phyloP scores from a whole-genome alignment of 1,139 yeast species.

The Yamadazyma trypodendri region DNA sequence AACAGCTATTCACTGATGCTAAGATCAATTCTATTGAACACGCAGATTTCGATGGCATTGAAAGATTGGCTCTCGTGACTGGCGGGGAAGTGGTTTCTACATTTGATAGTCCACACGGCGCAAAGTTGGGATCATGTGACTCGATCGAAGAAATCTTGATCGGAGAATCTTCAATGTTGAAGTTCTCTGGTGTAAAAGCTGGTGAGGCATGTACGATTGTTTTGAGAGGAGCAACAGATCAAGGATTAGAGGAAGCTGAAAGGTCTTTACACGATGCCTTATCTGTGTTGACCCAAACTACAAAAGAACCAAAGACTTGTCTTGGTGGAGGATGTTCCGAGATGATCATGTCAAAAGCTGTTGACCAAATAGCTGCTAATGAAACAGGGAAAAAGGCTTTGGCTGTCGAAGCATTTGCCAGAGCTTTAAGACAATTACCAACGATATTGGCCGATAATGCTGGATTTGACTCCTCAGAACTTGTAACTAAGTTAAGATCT shows the following conservation, averaged over 20 bases:
- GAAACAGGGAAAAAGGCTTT: slow-evolving; percentile 91
- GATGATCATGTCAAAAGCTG: slow-evolving; percentile 97
- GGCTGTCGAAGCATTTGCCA: slow-evolving; percentile 93
- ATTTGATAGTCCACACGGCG: slow-evolving; percentile 86
- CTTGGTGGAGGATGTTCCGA: slow-evolving; percentile 98
- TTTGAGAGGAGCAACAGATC: slow-evolving; percentile 95
- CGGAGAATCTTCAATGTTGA: slow-evolving; percentile 85
- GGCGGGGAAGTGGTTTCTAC: slow-evolving; percentile 99
- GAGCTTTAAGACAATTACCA: slow-evolving; percentile 92
- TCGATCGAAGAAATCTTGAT: slow-evolving; percentile 85
- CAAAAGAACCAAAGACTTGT: slow-evolving; percentile 90
- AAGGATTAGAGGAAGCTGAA: slow-evolving; percentile 94
- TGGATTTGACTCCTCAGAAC: slow-evolving; percentile 91
- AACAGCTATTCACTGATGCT: slow-evolving; percentile 85
- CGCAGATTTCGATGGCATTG: slow-evolving; percentile 98
- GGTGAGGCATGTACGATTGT: slow-evolving; percentile 98
- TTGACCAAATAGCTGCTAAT: slow-evolving; percentile 91
- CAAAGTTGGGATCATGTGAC: slow-evolving; percentile 86
- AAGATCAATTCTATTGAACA: slow-evolving; percentile 93
- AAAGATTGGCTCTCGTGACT: slow-evolving; percentile 91
- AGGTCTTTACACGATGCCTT: slow-evolving; percentile 96
- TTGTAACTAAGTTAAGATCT: slow-evolving; percentile 86
- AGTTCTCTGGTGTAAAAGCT: slow-evolving; percentile 91
- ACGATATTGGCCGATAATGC: slow-evolving; percentile 96
- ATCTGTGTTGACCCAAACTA: slow-evolving; percentile 93